Evolutionary conservation across 345 rosid species (phyloP), one percentile per base, ranked within the genome.

Genomic region (Euphorbia lathyris): DNA sequence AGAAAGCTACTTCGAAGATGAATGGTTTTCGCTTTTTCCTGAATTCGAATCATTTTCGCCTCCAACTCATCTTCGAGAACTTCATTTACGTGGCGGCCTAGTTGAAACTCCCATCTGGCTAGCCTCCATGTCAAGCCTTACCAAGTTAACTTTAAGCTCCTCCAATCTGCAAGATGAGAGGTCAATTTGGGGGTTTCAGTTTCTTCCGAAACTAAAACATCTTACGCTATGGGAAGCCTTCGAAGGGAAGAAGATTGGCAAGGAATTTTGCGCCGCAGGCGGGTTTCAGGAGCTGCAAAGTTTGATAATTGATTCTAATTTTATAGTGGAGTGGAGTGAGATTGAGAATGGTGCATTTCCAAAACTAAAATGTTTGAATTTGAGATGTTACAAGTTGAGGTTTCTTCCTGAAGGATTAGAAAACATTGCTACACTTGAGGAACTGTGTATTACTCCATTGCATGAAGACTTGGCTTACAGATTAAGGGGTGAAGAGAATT

Each of bases 251-350:
- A 56, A 5, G 22, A 73, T 73, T 47, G 66, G 71, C 5, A 58
- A 65, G 7, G 76, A 73, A 22, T 73, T 73, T 19, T 66, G 76
- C 26, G 12, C 48, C 26, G 71, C 60, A n/a, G 71, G 76, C 9
- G 71, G 71, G 26, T 73, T 56, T 23, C 50, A 40, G 0, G 52
- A 32, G 52, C 34, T 66, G 25, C 27, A 66, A 57, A 29, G 29
- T 32, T 70, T 73, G 48, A 30, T 1, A 14, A 73, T 73, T 72
- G 50, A 7, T 34, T 66, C 71, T 7, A 0, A 0, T 2, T 47
- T 58, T 36, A 66, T 73, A 3, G 52, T 67, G 62, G 62, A 67
- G 20, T 67, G 71, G 62, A 67, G 34, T 27, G 69, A 66, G 29
- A 66, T 66, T 51, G 58, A 19, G 22, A 32, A 2, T 11, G 69